A percentile compares a stretch with the other conserved stretches of the same genome.
phyloP scores from a whole-genome alignment of 2,329 filamentous ascomycete genomes.

The Paraconiothyrium brasiliense region DNA sequence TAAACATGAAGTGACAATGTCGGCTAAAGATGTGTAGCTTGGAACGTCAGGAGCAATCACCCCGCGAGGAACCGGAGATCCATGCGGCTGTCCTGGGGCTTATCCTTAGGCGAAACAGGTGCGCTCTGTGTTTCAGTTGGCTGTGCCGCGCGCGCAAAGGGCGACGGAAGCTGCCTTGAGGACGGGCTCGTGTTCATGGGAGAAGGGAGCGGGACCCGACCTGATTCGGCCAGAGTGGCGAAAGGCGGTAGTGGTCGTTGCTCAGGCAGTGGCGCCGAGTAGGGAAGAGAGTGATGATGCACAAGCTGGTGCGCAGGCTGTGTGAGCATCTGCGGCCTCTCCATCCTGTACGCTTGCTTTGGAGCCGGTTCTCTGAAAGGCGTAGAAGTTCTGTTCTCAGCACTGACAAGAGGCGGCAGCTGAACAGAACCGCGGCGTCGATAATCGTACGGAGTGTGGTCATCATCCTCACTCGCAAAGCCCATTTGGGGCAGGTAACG shows the following conservation, averaged over 20 bases:
- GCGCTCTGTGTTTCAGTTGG: conserved; percentile 38
- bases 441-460: conserved; percentile 35
- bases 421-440: conserved; percentile 45
- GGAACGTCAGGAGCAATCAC: conserved; percentile 24
- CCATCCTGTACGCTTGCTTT: conserved; percentile 30
- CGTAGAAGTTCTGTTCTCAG: conserved; percentile 29
- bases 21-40: neutral
- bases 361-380: conserved; percentile 39
- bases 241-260: conserved; percentile 46
- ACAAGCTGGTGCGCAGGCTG: conserved; percentile 42
- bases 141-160: conserved; percentile 34
- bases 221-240: conserved; percentile 44
- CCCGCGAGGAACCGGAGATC: conserved; percentile 45
- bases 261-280: conserved; percentile 32
- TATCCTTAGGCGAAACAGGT: conserved; percentile 45
- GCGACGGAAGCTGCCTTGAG: conserved; percentile 43
- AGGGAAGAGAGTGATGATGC: conserved; percentile 45
- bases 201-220: conserved; percentile 34
- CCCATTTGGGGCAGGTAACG: conserved; percentile 49
- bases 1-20: neutral
- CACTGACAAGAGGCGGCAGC: conserved; percentile 43
- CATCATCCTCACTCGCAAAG: conserved; percentile 50
- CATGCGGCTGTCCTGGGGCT: conserved; percentile 39
- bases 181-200: conserved; percentile 39
- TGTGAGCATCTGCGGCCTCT: conserved; percentile 43